Evolutionary conservation across 352 stramenopile genomes (phyloP), one percentile per base, ranked within the genome.

Genomic region (Blastocystis sp.): DNA sequence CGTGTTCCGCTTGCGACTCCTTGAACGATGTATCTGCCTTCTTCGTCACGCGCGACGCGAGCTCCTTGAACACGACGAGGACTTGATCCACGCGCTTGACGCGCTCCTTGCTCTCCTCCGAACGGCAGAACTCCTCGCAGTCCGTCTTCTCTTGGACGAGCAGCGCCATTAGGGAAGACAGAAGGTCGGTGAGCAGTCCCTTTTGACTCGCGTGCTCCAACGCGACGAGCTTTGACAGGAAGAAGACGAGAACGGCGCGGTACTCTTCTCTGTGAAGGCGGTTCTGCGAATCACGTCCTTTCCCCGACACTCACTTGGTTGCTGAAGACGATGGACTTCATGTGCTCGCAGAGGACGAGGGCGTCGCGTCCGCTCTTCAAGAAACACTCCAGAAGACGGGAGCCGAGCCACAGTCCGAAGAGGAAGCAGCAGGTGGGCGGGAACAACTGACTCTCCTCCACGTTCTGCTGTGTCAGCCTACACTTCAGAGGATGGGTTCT

Each of bases 281-380:
- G 24, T 12, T 19, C 45, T 55, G 16, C 45, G 45, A 6, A 19
- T 55, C 45, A 55, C 45, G 16, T 16, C 9, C 9, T 16, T 6
- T 19, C 9, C 16, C 45, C n/a, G 6, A 55, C 16, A 6, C 45
- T 19, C 16, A 16, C 26, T 74, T 74, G 63, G 45, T 50, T 50
- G 63, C 63, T 74, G 63, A 74, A 74, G 9, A 74, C 63, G 24
- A 74, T 39, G 13, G 63, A 9, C 31, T 74, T 74, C 26, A 74
- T 74, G 19, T 26, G 31, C 35, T 74, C 63, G 19, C 26, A 74
- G 37, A 74, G 16, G 1, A 45, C 31, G 9, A 74, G 29, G 9
- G 24, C 19, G n/a, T 74, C 63, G 12, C 39, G 31, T 24, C 13
- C 24, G 6, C 16, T 16, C 45, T 55, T 55, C 45, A 55, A 16